Percentiles rank a stretch among this genome's conserved stretches.
Conservation (phyloP, 768 basidiomycete genomes). For the Exidia glandulosa region DNA sequence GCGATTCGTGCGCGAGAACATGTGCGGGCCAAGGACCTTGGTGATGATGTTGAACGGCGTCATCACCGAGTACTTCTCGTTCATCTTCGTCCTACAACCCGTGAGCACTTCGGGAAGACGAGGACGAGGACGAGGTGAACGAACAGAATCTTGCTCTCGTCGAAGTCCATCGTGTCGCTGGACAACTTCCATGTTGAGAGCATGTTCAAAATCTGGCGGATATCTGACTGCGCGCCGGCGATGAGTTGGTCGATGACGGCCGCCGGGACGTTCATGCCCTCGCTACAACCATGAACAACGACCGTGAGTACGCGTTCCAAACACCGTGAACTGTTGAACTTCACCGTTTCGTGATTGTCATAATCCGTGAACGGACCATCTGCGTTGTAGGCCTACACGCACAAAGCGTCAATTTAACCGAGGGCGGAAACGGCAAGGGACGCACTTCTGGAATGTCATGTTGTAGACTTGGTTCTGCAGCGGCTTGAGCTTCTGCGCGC, state of each 20-base stretch:
- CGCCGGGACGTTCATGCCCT: slow-evolving; percentile 84
- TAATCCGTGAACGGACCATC: slow-evolving; percentile 73
- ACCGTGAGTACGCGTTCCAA: too few species aligned
- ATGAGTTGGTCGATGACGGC: slow-evolving; percentile 91
- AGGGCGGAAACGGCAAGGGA: slow-evolving; percentile 1
- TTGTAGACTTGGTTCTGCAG: slow-evolving; percentile 58
- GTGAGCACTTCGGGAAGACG: neutral
- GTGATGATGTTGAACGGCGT: slow-evolving; percentile 89
- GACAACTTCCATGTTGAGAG: slow-evolving; percentile 94
- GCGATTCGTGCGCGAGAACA: slow-evolving; percentile 72
- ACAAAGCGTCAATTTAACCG: slow-evolving; percentile 4
- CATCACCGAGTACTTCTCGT: slow-evolving; percentile 85
- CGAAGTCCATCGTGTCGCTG: slow-evolving; percentile 71
- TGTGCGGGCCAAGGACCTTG: slow-evolving; percentile 82
- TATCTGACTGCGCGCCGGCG: slow-evolving; percentile 82
- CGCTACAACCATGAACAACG: too few species aligned
- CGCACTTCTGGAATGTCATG: slow-evolving; percentile 69
- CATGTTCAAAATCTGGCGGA: slow-evolving; percentile 96
- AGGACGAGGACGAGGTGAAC: slow-evolving; percentile 19
- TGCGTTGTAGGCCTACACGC: slow-evolving; percentile 57
- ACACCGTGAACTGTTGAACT: slow-evolving; percentile 11
- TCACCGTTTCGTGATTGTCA: slow-evolving; percentile 86
- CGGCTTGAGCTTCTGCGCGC: slow-evolving; percentile 86
- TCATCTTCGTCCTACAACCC: slow-evolving; percentile 60
- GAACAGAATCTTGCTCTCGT: slow-evolving; percentile 84